phyloP scores from a whole-genome alignment of 225 moss, liverwort and hornwort genomes.

The Sphagnum tenellum region DNA sequence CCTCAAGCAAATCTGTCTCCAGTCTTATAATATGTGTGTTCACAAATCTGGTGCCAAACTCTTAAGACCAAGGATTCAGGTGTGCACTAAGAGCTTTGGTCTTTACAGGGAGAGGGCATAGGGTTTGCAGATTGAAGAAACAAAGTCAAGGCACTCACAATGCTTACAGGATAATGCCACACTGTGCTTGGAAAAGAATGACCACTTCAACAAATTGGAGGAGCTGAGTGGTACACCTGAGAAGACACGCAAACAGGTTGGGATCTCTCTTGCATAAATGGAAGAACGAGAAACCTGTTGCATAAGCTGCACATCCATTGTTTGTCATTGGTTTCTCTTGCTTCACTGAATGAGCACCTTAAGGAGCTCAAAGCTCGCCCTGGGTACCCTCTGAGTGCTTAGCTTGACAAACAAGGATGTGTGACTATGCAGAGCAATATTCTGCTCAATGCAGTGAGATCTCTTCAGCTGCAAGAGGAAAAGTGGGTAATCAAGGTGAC shows the following conservation, averaged over 20 bases:
- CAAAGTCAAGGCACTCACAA: slow-evolving; percentile 26
- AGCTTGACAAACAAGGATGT: too few species aligned
- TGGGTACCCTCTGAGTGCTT: too few species aligned
- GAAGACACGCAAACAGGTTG: slow-evolving; percentile 62
- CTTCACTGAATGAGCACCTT: too few species aligned
- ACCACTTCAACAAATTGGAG: slow-evolving; percentile 20
- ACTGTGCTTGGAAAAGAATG: slow-evolving; percentile 24
- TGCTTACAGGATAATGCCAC: slow-evolving; percentile 18
- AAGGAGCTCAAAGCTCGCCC: too few species aligned
- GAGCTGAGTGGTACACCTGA: slow-evolving; percentile 46
- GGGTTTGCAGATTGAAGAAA: slow-evolving; percentile 43
- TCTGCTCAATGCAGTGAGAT: slow-evolving; percentile 51
- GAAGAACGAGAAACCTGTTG: too few species aligned
- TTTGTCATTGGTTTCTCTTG: too few species aligned
- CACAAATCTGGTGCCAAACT: too few species aligned
- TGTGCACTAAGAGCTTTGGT: too few species aligned
- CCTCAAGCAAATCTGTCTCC: too few species aligned
- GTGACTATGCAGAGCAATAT: slow-evolving; percentile 34
- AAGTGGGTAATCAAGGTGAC: slow-evolving; percentile 57
- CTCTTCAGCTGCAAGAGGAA: slow-evolving; percentile 38
- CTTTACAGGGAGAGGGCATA: not conserved
- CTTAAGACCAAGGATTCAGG: too few species aligned
- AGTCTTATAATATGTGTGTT: too few species aligned
- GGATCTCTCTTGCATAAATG: not conserved
- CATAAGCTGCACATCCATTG: too few species aligned